phyloP scores from a whole-genome alignment of 73 alveolate genomes.

The Tetrahymena elliotti region DNA sequence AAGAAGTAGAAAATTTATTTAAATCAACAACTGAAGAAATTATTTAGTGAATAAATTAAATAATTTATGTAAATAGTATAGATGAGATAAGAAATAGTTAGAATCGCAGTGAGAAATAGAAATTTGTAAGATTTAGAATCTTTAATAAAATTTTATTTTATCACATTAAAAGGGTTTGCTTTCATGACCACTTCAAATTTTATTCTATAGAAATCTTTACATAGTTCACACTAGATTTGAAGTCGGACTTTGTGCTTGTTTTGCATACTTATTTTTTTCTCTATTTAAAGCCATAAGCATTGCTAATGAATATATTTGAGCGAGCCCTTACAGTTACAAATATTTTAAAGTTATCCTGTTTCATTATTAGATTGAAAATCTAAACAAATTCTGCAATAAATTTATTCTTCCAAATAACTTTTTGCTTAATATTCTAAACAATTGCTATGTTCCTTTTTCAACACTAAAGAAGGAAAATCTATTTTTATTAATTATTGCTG shows the following conservation, averaged over 20 bases:
- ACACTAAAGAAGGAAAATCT: not conserved
- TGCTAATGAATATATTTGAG: not conserved
- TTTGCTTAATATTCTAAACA: not conserved
- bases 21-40: too few species aligned
- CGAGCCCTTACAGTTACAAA: not conserved
- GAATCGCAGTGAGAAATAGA: too few species aligned
- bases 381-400: not conserved
- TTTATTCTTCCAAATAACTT: not conserved
- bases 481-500: too few species aligned
- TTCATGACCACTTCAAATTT: not conserved
- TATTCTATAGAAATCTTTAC: not conserved
- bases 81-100: not conserved
- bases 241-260: not conserved
- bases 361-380: not conserved
- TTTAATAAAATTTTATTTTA: too few species aligned
- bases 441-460: not conserved
- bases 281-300: not conserved
- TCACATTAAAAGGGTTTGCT: not conserved
- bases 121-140: not conserved
- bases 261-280: too few species aligned
- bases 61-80: too few species aligned
- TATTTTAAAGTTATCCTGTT: not conserved
- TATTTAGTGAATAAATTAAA: too few species aligned
- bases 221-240: not conserved
- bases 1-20: too few species aligned